Percentiles rank a stretch among this genome's conserved stretches.
These are phyloP conservation scores for Tuber calosporum DNA, from an alignment of 495 filamentous ascomycete genomes.

Conservation along the genomic window DNA sequence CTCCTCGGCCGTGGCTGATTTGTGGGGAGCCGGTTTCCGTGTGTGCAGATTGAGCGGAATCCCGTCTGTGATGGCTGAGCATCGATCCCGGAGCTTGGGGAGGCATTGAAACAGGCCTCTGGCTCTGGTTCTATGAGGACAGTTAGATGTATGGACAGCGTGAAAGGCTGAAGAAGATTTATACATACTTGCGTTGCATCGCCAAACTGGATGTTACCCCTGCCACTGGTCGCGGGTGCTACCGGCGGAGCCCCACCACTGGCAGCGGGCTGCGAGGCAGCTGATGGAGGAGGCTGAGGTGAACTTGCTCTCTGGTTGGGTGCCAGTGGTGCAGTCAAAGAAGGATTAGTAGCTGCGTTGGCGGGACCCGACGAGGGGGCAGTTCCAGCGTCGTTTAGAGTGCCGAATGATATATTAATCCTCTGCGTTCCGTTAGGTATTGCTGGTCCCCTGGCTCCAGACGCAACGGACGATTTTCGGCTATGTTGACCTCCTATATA, in stretches of 20 bases:
- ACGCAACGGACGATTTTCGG: slow-evolving; percentile 40
- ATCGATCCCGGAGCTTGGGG: slow-evolving; percentile 26
- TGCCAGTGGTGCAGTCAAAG: slow-evolving; percentile 41
- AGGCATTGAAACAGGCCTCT: slow-evolving; percentile 37
- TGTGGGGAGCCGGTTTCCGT: slow-evolving; percentile 27
- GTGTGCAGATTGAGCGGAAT: slow-evolving; percentile 35
- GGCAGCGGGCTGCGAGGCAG: slow-evolving; percentile 37
- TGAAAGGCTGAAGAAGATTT: not conserved
- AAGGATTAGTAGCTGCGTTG: slow-evolving; percentile 34
- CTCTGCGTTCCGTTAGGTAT: slow-evolving; percentile 41
- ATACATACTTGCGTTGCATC: slow-evolving; percentile 33
- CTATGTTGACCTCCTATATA: slow-evolving; percentile 36
- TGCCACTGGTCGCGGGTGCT: slow-evolving; percentile 22
- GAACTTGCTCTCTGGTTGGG: slow-evolving; percentile 38
- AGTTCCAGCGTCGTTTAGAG: slow-evolving; percentile 30
- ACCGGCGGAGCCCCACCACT: slow-evolving; percentile 32
- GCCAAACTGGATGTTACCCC: slow-evolving; percentile 32
- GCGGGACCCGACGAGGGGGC: slow-evolving; percentile 38
- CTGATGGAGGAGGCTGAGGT: slow-evolving; percentile 40
- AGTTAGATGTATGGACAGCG: slow-evolving; percentile 7
- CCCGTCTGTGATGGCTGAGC: slow-evolving; percentile 35
- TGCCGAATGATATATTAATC: slow-evolving; percentile 36
- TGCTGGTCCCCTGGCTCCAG: slow-evolving; percentile 36
- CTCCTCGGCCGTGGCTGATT: slow-evolving; percentile 29
- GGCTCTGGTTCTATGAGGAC: slow-evolving; percentile 12